These are phyloP conservation scores for Neophaeococcomyces aloes DNA, from an alignment of 2,329 filamentous ascomycete genomes.

Conservation along the genomic window DNA sequence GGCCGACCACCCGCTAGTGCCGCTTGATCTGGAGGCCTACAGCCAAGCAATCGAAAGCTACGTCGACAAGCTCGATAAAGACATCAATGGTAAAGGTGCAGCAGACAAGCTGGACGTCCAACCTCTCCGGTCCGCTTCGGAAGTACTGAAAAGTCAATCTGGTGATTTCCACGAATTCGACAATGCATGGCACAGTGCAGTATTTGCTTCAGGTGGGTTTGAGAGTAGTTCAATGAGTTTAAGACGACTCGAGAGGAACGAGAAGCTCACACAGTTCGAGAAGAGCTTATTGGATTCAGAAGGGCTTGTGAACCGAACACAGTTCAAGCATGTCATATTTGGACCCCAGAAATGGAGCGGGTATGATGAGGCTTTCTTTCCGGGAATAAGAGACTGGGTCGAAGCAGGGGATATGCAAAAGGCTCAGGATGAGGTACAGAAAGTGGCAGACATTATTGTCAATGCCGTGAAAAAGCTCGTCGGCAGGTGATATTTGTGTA, in stretches of 20 bases:
- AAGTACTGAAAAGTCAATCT: slow-evolving; percentile 49
- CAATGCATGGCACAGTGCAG: slow-evolving; percentile 62
- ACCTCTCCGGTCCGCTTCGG: slow-evolving; percentile 53
- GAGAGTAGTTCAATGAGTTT: slow-evolving; percentile 60
- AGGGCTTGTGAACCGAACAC: slow-evolving; percentile 53
- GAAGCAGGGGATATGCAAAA: slow-evolving; percentile 58
- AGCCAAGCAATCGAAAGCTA: slow-evolving; percentile 55
- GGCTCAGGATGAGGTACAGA: slow-evolving; percentile 58
- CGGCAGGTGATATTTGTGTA: no score
- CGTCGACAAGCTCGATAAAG: slow-evolving; percentile 55
- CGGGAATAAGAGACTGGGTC: slow-evolving; percentile 73
- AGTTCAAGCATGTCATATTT: slow-evolving; percentile 89
- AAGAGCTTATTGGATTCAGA: slow-evolving; percentile 64
- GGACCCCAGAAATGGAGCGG: slow-evolving; percentile 70
- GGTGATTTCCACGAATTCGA: slow-evolving; percentile 62
- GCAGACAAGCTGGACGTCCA: slow-evolving; percentile 40
- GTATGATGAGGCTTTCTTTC: slow-evolving; percentile 60
- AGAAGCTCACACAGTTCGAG: slow-evolving; percentile 70
- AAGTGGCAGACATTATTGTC: slow-evolving; percentile 50
- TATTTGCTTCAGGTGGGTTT: slow-evolving; percentile 62
- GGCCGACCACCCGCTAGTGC: slow-evolving; percentile 67
- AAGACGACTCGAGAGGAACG: slow-evolving; percentile 65
- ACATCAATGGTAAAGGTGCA: slow-evolving; percentile 39
- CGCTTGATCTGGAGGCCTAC: slow-evolving; percentile 70
- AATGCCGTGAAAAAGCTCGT: background rate